Evolutionary conservation across 768 basidiomycete genomes (phyloP).

Genomic region (Clathrus columnatus): DNA sequence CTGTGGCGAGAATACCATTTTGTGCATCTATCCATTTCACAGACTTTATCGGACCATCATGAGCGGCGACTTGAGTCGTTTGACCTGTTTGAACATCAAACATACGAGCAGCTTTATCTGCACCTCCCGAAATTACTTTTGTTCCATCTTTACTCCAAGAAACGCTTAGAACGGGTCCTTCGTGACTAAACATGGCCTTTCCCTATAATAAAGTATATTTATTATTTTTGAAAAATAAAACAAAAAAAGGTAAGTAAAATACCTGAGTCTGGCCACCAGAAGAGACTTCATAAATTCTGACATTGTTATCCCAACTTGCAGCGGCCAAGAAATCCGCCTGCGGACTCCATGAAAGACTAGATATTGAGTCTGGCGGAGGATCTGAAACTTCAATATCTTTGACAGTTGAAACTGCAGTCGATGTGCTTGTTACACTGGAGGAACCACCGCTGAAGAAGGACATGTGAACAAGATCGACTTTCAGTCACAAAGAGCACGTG

Average conservation of each 20-base stretch:
- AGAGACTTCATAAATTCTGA: constrained; percentile 36
- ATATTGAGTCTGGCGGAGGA: constrained; percentile 36
- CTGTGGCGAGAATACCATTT: constrained; percentile 32
- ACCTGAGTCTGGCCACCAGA: constrained; percentile 24
- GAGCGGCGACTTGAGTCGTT: constrained; percentile 29
- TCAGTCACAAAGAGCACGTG: neutral
- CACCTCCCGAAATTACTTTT: constrained; percentile 35
- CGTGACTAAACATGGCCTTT: constrained; percentile 34
- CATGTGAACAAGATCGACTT: neutral
- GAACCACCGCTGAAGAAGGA: constrained; percentile 12
- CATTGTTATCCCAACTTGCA: constrained; percentile 36
- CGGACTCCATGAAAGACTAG: constrained; percentile 34
- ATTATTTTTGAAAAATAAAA: constrained; percentile 29
- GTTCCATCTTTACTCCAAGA: constrained; percentile 35
- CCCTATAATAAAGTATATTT: constrained; percentile 27
- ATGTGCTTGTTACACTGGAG: constrained; percentile 1
- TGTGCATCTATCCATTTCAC: constrained; percentile 24
- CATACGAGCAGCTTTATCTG: constrained; percentile 37
- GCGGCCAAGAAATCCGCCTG: constrained; percentile 37
- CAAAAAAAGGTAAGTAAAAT: neutral
- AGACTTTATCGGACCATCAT: constrained; percentile 31
- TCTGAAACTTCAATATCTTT: constrained; percentile 29
- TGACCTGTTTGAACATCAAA: constrained; percentile 33
- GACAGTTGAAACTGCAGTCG: constrained; percentile 6
- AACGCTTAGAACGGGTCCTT: constrained; percentile 35